Evolutionary conservation across 2,329 filamentous ascomycete species (phyloP), one percentile per base, ranked within the genome.

Genomic region (Rutstroemia sydowiana): DNA sequence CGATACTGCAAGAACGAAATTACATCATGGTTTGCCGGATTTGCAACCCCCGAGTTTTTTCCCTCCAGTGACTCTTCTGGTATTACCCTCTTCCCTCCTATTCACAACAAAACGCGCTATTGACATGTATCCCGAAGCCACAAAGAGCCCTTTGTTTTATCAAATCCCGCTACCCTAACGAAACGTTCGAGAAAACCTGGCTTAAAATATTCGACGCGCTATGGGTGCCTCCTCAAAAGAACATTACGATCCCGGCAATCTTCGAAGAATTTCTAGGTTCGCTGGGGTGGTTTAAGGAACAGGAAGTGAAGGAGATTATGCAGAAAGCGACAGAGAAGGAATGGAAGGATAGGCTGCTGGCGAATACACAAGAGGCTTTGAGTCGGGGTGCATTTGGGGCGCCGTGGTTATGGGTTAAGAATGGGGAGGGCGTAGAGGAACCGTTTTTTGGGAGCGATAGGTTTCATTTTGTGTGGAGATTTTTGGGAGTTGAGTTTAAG

Each of bases 371-470:
- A 54, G 73, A 75, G 57, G 84, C 79, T 0, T 66, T 88, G 14
- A 76, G 79, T 34, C 71, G 70, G 45, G 87, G 87, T 0, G 87
- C 87, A 0, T 92, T 87, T 67, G 88, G 88, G 0, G 80, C 81
- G 45, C 88, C 88, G 1, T 92, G 87, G 87, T 73, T 87, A 55
- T 83, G 81, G 76, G 86, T 82, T 3, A 75, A 72, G 16, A 80
- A 85, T 59, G 65, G 63, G 1, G 66, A 75, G 55, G 84, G 83
- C 0, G 66, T 74, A 51, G 74, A 74, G 45, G 82, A 87, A 69
- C 79, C 83, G 0, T 88, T 90, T 65, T 91, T 91, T 68, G 87
- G 87, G 2, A 89, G 85, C 68, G 87, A 91, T 69, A 72, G 81
- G 52, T 87, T 83, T 66, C 77, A 82, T 58, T 85, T 79, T 60